Percentiles rank a stretch among this genome's conserved stretches.
These are phyloP conservation scores for Xylariaceae sp. DNA, from an alignment of 2,329 filamentous ascomycete genomes.

Conservation along the genomic window DNA sequence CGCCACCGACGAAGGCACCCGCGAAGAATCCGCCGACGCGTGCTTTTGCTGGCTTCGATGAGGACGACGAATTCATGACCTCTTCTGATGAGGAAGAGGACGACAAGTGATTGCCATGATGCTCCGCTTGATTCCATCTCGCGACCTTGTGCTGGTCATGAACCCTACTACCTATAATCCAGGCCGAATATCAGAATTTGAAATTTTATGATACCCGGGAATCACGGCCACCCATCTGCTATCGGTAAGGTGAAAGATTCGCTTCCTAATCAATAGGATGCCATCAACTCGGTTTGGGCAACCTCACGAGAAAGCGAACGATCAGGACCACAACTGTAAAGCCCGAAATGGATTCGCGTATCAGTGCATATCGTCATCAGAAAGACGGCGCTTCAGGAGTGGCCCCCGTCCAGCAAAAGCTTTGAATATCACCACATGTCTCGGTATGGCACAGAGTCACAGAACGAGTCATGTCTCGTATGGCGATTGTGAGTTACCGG, in stretches of 20 bases:
- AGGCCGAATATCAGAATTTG: neutral
- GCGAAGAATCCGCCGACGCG: slow-evolving; percentile 36
- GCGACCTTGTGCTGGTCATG: neutral
- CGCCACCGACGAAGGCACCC: slow-evolving; percentile 41
- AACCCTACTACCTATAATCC: no score
- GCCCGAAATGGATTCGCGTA: no score
- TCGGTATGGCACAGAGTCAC: no score
- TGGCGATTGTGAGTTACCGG: no score
- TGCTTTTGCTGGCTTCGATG: slow-evolving; percentile 70
- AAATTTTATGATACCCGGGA: neutral
- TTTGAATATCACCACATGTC: no score
- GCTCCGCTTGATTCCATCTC: neutral
- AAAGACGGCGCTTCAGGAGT: no score
- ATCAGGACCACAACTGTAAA: no score
- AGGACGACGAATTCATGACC: slow-evolving; percentile 71
- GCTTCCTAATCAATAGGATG: neutral
- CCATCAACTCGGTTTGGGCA: neutral
- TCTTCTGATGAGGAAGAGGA: slow-evolving; percentile 56
- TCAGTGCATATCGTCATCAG: no score
- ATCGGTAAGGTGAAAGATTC: neutral
- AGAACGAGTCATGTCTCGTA: no score
- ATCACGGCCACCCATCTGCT: neutral
- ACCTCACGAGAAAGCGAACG: neutral
- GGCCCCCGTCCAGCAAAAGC: no score
- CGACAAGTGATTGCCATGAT: slow-evolving; percentile 2